Conservation (phyloP, 108 stramenopile species). For the Nannochloropsis gaditana region DNA sequence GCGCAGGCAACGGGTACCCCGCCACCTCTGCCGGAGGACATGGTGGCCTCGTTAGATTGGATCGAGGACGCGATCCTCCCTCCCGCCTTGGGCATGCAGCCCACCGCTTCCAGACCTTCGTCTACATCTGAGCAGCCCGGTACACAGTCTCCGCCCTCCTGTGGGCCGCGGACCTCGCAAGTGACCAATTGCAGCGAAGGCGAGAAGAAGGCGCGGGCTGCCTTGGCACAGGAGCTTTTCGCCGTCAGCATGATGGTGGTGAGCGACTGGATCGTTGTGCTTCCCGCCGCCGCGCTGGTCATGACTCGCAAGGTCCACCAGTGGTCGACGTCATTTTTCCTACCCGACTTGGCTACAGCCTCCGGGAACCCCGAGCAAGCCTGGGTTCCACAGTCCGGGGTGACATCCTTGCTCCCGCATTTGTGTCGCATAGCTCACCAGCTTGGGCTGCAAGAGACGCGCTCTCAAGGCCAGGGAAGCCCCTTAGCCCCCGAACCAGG, state of each 20-base stretch:
- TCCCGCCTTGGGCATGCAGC: background rate
- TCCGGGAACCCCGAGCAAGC: background rate
- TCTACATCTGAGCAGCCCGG: background rate
- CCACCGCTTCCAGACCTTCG: background rate
- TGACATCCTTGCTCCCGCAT: constrained; percentile 24
- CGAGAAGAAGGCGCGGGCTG: background rate
- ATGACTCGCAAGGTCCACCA: background rate
- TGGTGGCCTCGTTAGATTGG: background rate
- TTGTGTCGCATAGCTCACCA: constrained; percentile 36
- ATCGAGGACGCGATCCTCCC: background rate
- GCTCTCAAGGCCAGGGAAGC: background rate
- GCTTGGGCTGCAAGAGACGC: constrained; percentile 26
- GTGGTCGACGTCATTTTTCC: background rate
- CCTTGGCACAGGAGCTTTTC: background rate
- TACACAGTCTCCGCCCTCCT: background rate
- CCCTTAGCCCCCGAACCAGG: background rate
- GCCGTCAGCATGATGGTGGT: constrained; percentile 17
- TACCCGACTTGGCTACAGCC: background rate
- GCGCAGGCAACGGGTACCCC: background rate
- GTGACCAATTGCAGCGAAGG: background rate
- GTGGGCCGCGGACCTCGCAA: background rate
- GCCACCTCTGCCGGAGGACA: background rate
- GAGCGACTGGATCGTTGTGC: background rate
- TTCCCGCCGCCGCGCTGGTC: background rate
- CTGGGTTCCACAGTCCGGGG: background rate